Base-by-base conservation (phyloP, 179 eudicot species). In the Corrigiola litoralis region DNA sequence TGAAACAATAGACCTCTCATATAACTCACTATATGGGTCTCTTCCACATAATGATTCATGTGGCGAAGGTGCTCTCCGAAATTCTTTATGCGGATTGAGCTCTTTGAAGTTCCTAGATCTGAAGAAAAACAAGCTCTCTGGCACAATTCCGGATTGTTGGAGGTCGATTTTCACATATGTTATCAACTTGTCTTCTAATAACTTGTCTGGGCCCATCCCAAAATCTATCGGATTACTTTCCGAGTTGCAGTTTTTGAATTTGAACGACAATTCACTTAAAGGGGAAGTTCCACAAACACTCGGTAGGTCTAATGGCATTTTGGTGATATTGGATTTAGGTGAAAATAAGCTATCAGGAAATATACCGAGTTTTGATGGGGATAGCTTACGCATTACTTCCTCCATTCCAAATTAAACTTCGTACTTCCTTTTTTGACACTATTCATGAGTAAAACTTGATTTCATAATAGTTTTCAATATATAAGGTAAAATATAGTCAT, bases 61-160 rank as follows among this genome's bases (percentile, higher is more conserved):
- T 23, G 5, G 12, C 8, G 13, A 17, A 29, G 31, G 25, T 27
- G 11, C 3, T 13, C 51, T 14, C 23, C 2, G 38, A 31, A 21
- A 21, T 10, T 45, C 67, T 23, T 45, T 44, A 5, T 61, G 72
- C 41, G 40, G 46, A 2, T 16, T 63, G 51, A 23, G 4, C 10
- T 13, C 31, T 0, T 6, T 70, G 38, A 2, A 14, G 1, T 2
- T 11, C 46, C 25, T 74, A 16, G 62, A 58, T 63, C 70, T 80
- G 20, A 55, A 72, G 1, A 46, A 5, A 14, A 83, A 83, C 47
- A 20, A 45, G 14, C 16, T 83, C 12, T 54, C 66, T 6, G 77
- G 84, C 20, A 27, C 16, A 24, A 65, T 83, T 34, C 77, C 84
- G 0, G 44, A 66, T 24, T 73, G 78, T 29, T 73, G 72, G 81